Evolutionary conservation across 495 filamentous ascomycete genomes (phyloP), one percentile per base, ranked within the genome.

Genomic region (Extremus antarcticus): DNA sequence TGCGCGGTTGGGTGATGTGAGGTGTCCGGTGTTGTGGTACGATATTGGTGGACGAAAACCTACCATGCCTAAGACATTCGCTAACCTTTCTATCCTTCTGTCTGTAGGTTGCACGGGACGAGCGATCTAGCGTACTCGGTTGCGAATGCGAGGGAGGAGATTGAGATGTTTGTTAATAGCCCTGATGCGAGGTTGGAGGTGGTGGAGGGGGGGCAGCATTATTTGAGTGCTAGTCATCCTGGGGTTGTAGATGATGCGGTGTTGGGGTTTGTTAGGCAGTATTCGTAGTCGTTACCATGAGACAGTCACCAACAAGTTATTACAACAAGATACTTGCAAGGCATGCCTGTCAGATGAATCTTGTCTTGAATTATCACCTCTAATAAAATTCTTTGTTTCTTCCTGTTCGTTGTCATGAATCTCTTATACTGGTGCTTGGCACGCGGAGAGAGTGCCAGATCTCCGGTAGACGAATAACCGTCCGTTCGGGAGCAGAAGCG

Each of bases 11-110:
- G 60, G 66, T 15, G 75, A 83, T 63, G 65, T 84, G n/a, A 65
- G 55, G 40, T 83, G 80, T 54, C 80, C 81, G 0, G 76, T 84
- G 1, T 66, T 75, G 32, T 85, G 80, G 81, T n/a, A n/a, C n/a
- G n/a, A n/a, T n/a, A n/a, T n/a, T n/a, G n/a, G n/a, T n/a, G n/a
- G n/a, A n/a, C n/a, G n/a, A n/a, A n/a, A n/a, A n/a, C n/a, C n/a
- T n/a, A n/a, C n/a, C 21, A 21, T n/a, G n/a, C n/a, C n/a, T n/a
- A n/a, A n/a, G n/a, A n/a, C n/a, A n/a, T n/a, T n/a, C n/a, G n/a
- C n/a, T n/a, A n/a, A n/a, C n/a, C n/a, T n/a, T n/a, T n/a, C n/a
- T n/a, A n/a, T n/a, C n/a, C n/a, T n/a, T n/a, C n/a, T n/a, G n/a
- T n/a, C n/a, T n/a, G n/a, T n/a, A n/a, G n/a, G n/a, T 24, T 57